phyloP scores from a whole-genome alignment of 352 stramenopile genomes.

The Pythium phragmiticola region DNA sequence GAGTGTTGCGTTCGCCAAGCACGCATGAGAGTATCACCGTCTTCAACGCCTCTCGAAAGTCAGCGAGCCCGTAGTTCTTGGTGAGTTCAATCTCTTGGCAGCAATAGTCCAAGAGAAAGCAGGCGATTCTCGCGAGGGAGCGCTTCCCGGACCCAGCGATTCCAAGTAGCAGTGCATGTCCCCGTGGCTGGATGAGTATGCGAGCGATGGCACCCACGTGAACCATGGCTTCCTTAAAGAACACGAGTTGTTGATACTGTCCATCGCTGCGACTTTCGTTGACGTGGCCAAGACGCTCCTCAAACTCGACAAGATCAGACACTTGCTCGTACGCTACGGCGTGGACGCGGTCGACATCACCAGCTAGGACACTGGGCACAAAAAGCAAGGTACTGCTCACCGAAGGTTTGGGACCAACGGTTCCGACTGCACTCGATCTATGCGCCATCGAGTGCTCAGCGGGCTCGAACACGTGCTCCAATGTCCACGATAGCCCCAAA shows the following conservation, averaged over 20 bases:
- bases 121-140: conserved; percentile 70
- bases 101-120: conserved; percentile 70
- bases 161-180: conserved; percentile 86
- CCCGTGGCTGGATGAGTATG: conserved; percentile 81
- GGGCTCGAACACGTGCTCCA: conserved; percentile 38
- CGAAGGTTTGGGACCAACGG: not conserved
- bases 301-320: conserved; percentile 55
- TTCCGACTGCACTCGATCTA: not conserved
- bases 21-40: conserved; percentile 44
- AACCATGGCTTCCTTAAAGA: conserved; percentile 84
- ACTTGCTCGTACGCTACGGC: conserved; percentile 60
- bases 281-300: conserved; percentile 48
- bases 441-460: not conserved
- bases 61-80: conserved; percentile 78
- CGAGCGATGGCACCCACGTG: conserved; percentile 84
- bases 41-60: conserved; percentile 91
- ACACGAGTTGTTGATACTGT: conserved; percentile 42
- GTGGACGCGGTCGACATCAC: conserved; percentile 9
- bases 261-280: conserved; percentile 47
- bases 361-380: not conserved
- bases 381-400: conserved; percentile 6
- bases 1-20: conserved; percentile 28
- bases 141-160: conserved; percentile 87
- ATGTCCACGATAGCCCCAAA: conserved; percentile 67
- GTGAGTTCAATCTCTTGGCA: conserved; percentile 84